Base-by-base conservation (phyloP, 2,329 filamentous ascomycete genomes). In the Beauveria brongniartii region DNA sequence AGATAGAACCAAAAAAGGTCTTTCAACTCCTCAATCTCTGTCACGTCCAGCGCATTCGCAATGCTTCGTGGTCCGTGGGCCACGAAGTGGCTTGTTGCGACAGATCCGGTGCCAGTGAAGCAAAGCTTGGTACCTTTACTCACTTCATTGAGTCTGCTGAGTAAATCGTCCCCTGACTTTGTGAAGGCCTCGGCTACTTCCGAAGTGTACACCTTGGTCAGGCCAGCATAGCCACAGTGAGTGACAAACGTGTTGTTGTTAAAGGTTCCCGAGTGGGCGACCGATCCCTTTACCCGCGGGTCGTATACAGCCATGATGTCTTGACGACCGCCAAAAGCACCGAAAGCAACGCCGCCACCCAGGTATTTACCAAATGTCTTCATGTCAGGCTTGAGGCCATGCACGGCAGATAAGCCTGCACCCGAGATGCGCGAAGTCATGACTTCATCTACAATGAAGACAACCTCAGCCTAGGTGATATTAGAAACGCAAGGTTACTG, bases 401-500 rank as follows among this genome's bases (percentile, higher is more conserved):
- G 62, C 24, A 72, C 63, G 2, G 70, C 67, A 6, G 78, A 76
- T 3, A 85, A 69, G 0, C 87, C 85, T 7, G 77, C 72, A 1
- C 74, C 74, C 3, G 67, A 68, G 30, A 89, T 71, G 2, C 87
- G 78, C 3, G 82, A 86, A 0, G 86, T 89, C 80, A 89, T 87
- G 6, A 90, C 87, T 71, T 91, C 88, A 68, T 91, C 88, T 16
- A 89, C 74, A 41, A 91, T 84, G 64, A 91, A 79, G 1, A 90
- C 62, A 0, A 82, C 82, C 1, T 80, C 81, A 0, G 75, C 71
- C 67, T 78, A 20, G 14, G 3, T 7, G 14, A 20, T 16, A 48
- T 65, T 24, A 64, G 37, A 18, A 43, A 55, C 30, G 54, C 41
- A 5, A 3, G 18, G 14, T 18, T 20, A 37, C 18, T 24, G 7